Evolutionary conservation across 129 eudicot species (phyloP).

Genomic region (Calendula officinalis): DNA sequence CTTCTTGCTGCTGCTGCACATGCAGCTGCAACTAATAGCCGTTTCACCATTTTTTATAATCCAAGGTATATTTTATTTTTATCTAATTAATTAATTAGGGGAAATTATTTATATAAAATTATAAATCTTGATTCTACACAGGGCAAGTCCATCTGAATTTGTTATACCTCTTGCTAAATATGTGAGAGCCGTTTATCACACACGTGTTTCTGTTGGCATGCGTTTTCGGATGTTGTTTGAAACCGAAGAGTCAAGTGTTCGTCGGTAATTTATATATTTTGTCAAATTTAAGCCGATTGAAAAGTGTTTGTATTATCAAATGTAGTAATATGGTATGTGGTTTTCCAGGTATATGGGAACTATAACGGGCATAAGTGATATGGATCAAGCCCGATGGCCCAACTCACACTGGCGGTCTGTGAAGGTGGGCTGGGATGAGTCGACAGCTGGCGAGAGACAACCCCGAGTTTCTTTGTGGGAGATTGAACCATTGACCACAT

Average conservation of each 20-base stretch:
- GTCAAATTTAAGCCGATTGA: too few species aligned
- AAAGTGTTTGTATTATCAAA: too few species aligned
- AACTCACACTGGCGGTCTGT: slow-evolving; percentile 96
- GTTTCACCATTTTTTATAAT: slow-evolving; percentile 86
- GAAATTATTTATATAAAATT: not conserved
- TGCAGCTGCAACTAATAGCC: slow-evolving; percentile 92
- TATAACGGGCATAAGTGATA: slow-evolving; percentile 72
- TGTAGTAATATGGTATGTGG: not conserved
- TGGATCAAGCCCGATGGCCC: slow-evolving; percentile 75
- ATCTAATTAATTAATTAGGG: not conserved
- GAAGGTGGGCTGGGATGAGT: slow-evolving; percentile 21
- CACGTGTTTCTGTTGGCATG: slow-evolving; percentile 93
- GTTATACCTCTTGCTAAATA: slow-evolving; percentile 81
- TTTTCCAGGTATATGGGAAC: slow-evolving; percentile 77
- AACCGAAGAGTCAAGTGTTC: slow-evolving; percentile 94
- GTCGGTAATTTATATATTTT: slow-evolving; percentile 46
- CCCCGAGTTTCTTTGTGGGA: slow-evolving; percentile 7
- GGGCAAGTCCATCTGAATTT: slow-evolving; percentile 89
- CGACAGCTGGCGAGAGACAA: slow-evolving; percentile 8
- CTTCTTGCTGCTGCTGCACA: slow-evolving; percentile 99
- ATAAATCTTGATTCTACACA: slow-evolving; percentile 28
- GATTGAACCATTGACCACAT: not conserved
- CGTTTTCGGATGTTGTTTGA: slow-evolving; percentile 91
- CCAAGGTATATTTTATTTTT: slow-evolving; percentile 54
- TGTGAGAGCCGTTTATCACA: slow-evolving; percentile 79